phyloP scores from a whole-genome alignment of 202 grass and related monocot genomes.

The Panicum virgatum region DNA sequence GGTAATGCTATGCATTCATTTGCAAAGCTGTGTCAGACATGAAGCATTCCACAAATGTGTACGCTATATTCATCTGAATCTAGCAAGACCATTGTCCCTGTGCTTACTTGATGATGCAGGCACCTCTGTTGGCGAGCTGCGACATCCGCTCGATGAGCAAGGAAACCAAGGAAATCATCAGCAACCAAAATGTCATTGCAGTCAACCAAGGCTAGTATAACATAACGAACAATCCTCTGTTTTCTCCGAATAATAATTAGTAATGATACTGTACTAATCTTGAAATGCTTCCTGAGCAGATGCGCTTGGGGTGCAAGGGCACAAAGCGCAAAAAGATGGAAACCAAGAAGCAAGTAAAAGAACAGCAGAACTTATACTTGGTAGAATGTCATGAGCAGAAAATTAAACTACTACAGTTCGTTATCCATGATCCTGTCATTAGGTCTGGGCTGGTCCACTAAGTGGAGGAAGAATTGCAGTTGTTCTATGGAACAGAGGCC shows the following conservation, averaged over 20 bases:
- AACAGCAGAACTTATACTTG: not conserved
- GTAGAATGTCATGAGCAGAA: not conserved
- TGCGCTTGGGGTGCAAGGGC: conserved; percentile 60
- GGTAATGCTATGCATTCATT: conserved; percentile 26
- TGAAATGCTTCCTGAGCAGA: conserved; percentile 40
- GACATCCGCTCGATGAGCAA: conserved; percentile 39
- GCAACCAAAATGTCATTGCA: conserved; percentile 54
- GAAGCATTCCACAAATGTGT: not conserved
- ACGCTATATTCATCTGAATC: not conserved
- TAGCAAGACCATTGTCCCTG: not conserved
- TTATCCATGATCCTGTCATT: not conserved
- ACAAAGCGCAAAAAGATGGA: conserved; percentile 47
- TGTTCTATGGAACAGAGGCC: conserved; percentile 55
- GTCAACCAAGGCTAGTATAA: conserved; percentile 62
- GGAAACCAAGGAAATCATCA: conserved; percentile 48
- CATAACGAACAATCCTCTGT: not conserved
- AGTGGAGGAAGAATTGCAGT: conserved; percentile 48
- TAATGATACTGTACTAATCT: not conserved
- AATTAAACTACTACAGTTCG: not conserved
- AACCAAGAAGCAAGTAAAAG: conserved; percentile 45
- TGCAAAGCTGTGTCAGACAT: not conserved
- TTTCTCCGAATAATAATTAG: not conserved
- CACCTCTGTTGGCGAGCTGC: conserved; percentile 55
- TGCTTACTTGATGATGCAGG: conserved; percentile 24
- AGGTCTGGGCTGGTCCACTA: conserved; percentile 63